Base-by-base conservation (phyloP, 805 yeast species). In the Grigorovia yakushimaensis region DNA sequence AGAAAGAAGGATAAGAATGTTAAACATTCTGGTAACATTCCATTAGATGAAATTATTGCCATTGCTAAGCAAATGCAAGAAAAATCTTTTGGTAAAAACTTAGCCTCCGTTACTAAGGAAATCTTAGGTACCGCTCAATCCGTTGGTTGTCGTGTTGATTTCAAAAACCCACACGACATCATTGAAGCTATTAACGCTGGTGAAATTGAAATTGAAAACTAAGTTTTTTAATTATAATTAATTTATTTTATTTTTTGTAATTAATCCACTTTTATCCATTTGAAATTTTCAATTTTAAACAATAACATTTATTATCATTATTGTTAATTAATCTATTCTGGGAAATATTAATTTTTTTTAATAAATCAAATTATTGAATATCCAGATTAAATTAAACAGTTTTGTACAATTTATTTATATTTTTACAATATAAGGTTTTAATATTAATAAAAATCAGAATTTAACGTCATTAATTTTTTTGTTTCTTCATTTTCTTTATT, bases 1-100 rank as follows among this genome's bases (percentile, higher is more conserved):
- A 85, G 96, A 81, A 93, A 93, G 94, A 93, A 93, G 95, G 98
- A 93, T 73, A 93, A 93, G 93, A 91, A 93, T 79, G 87, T 93
- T 75, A 88, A 89, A 82, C 98, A 93, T 87, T 82, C 82, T 73
- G 98, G 98, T 80, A 93, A 91, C 91, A 82, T 93, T 70, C 88
- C 96, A 67, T 81, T 93, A 68, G 95, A 88, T 69, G 96, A 91
- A 78, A 86, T 93, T 77, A 79, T 79, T 74, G 96, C 88, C 73
- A 85, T 93, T 71, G 98, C 98, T 67, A 89, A 96, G 78, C 83
- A 83, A 71, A 91, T 93, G 98, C 83, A 79, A 74, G 88, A 84
- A 73, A 93, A 93, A 80, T 88, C 97, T 57, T 88, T 93, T 75
- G 96, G 98, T 80, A 91, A 88, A 85, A 86, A 68, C 76, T 84